Base-by-base conservation (phyloP, 768 basidiomycete genomes). In the Kockovaella imperatae region DNA sequence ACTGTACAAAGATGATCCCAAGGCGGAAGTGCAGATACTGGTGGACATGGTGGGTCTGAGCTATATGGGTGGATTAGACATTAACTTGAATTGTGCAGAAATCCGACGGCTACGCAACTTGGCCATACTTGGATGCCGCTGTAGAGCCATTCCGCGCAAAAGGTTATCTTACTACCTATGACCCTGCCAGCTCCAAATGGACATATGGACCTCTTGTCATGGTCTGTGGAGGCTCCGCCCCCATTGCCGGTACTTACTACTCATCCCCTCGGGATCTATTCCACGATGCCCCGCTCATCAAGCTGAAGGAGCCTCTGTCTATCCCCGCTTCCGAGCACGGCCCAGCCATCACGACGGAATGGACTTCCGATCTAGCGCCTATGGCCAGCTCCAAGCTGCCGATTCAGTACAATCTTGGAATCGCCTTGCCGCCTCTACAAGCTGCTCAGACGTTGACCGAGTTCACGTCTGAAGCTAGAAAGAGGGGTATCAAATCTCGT, bases 161-260 rank as follows among this genome's bases (percentile, higher is more conserved):
- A 47, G 55, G 52, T 5, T 60, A 57, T 31, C 34, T 64, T 18
- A 60, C 55, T 1, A 35, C 36, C 17, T 53, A 50, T 44, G 30
- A 53, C 43, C 26, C 47, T 11, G 41, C 53, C 1, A 47, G 49
- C 2, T 26, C 30, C 15, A 50, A 45, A 14, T 55, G 45, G 45
- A 43, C 48, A 17, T 23, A 46, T 8, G 62, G 58, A 20, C 62
- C 62, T 17, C 35, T 64, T 17, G 46, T 40, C 7, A 57, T 64
- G 15, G 51, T 64, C 21, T 58, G 62, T 3, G 60, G 58, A 0
- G 62, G 62, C 4, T 51, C 50, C 15, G 60, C 62, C 4, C 62
- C 62, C 0, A 20, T 64, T 18, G 21, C 41, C 7, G 25, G 35
- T 32, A 56, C 60, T 11, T 47, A 53, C 26, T 18, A 49, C 25